Base-by-base conservation (phyloP, 1,284 basidiomycete species). In the Microbotryomycetes sp. region DNA sequence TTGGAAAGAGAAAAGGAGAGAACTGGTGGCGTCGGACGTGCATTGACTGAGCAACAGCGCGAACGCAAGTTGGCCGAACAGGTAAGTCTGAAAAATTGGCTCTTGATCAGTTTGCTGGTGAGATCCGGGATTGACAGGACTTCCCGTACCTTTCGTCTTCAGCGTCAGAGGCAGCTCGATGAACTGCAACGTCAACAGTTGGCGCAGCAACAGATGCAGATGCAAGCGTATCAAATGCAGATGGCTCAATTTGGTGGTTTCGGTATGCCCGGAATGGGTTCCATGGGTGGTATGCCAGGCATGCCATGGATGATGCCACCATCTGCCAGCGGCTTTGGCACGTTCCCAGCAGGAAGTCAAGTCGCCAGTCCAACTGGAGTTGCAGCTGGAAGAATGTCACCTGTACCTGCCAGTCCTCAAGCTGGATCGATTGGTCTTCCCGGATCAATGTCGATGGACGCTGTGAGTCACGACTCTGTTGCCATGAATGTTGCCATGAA, bases 1-100 rank as follows among this genome's bases (percentile, higher is more conserved):
- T 92, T 96, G 76, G 92, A 98, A 77, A 83, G 89, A 59, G 93
- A 97, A 64, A 82, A 92, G 66, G 92, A 94, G 75, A 85, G 90
- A 46, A 90, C 94, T 55, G 93, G 94, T 58, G 94, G 94, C 28
- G 84, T 96, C 31, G 94, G 94, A 59, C 92, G 93, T 30, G 84
- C 90, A 2, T 79, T 98, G 69, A 97, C 94, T 1, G 93, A 97
- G 77, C 84, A 92, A 45, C 93, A 97, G 77, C 83, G 92, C 52
- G 92, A 97, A 74, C 88, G 90, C 73, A 82, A 92, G 28, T 63
- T 89, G 28, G 91, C 88, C 23, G 67, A 77, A 74, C 73, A 15
- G 29, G n/a, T 42, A n/a, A 22, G 22, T 54, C 25, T 1, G 19
- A 3, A 16, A 9, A n/a, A n/a, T n/a, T n/a, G n/a, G n/a, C n/a